phyloP scores from a whole-genome alignment of 179 eudicot species.

The Carnegiea gigantea region DNA sequence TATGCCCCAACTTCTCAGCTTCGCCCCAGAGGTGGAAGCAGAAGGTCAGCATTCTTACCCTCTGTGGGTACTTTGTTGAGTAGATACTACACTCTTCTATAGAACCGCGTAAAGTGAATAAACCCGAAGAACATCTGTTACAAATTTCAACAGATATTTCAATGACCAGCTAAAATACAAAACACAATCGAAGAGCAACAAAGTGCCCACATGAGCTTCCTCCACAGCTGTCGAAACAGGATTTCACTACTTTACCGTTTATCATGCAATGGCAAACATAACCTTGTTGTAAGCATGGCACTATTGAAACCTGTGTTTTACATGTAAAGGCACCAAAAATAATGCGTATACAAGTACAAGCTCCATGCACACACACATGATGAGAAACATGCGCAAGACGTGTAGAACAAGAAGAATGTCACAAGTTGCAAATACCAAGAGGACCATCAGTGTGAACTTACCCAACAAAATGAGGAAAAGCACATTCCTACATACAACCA shows the following conservation, averaged over 20 bases:
- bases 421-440: neutral
- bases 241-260: neutral
- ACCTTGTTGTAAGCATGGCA: neutral
- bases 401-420: neutral
- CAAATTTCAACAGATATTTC: too few relatives aligned
- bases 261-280: constrained; percentile 1
- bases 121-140: too few relatives aligned
- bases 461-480: constrained; percentile 99
- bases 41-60: too few relatives aligned
- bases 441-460: constrained; percentile 37
- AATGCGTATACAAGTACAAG: neutral
- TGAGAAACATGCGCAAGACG: neutral
- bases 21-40: too few relatives aligned
- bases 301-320: neutral
- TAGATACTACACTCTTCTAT: too few relatives aligned
- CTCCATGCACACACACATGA: neutral
- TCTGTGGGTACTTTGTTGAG: too few relatives aligned
- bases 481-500: constrained; percentile 99
- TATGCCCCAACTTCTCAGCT: too few relatives aligned
- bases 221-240: neutral
- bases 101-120: too few relatives aligned
- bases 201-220: neutral
- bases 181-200: neutral
- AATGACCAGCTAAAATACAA: neutral
- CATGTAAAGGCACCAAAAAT: neutral